These are phyloP conservation scores for Thecamonas trahens DNA, from an alignment of 78 protist genomes.

Conservation along the genomic window DNA sequence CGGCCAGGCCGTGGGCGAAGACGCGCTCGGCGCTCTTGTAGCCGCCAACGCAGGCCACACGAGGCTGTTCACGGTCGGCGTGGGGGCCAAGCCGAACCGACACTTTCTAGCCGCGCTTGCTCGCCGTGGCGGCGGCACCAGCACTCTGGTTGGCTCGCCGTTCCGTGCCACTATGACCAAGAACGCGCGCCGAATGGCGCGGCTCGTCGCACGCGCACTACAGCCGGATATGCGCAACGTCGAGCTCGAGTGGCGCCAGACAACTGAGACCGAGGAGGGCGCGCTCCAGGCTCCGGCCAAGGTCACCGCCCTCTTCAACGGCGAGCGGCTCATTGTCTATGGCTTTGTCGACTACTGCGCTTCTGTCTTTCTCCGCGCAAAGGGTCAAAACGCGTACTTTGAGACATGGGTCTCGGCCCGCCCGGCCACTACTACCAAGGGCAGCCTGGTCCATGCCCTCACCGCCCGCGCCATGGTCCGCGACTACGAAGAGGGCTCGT, in stretches of 20 bases:
- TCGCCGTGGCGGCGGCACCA: constrained; percentile 6
- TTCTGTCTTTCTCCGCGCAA: background rate
- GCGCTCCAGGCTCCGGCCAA: background rate
- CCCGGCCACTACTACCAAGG: background rate
- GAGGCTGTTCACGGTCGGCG: background rate
- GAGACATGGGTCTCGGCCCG: background rate
- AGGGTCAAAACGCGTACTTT: background rate
- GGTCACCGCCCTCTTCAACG: background rate
- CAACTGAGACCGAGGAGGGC: background rate
- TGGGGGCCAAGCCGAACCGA: background rate
- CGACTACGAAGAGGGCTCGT: constrained; percentile 1
- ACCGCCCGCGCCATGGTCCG: constrained; percentile 11
- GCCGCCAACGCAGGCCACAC: background rate
- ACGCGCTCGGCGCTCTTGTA: background rate
- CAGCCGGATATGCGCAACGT: background rate
- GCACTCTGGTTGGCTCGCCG: no score
- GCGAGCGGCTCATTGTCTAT: background rate
- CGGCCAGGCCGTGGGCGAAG: background rate
- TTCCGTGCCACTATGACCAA: no score
- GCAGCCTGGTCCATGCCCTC: background rate
- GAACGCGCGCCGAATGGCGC: background rate
- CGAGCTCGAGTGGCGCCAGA: background rate
- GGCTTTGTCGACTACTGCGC: background rate
- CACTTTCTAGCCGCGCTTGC: constrained; percentile 7
- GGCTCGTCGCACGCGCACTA: constrained; percentile 2